A percentile compares a stretch with the other conserved stretches of the same genome.
phyloP scores from a whole-genome alignment of 129 eudicot species.

The Lonicera japonica region DNA sequence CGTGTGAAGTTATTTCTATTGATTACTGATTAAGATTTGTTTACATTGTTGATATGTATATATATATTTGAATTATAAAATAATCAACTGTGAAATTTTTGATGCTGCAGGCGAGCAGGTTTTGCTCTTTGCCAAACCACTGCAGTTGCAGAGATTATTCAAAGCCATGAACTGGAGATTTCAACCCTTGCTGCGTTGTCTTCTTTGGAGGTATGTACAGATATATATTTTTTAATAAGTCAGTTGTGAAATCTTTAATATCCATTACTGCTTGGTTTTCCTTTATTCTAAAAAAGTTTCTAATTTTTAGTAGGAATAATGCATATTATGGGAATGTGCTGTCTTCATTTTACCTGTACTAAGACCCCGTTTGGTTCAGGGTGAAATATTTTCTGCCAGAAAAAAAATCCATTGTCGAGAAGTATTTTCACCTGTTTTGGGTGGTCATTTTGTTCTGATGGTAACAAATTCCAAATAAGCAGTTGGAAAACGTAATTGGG shows the following conservation, averaged over 20 bases:
- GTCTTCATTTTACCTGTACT: no score
- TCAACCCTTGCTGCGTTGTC: slow-evolving; percentile 59
- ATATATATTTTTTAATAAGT: neutral
- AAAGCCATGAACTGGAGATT: slow-evolving; percentile 55
- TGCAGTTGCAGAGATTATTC: slow-evolving; percentile 39
- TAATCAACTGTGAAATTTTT: neutral
- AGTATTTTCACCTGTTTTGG: no score
- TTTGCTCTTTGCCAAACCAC: slow-evolving; percentile 59
- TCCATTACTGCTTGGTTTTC: neutral
- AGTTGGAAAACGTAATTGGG: no score
- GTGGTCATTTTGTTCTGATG: no score
- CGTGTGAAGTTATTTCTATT: no score
- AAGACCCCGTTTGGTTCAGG: no score
- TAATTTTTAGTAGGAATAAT: neutral
- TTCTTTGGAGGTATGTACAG: slow-evolving; percentile 52
- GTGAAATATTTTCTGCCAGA: no score
- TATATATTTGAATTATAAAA: neutral
- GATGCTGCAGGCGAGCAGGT: slow-evolving; percentile 53
- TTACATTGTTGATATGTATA: neutral
- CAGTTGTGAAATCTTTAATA: neutral
- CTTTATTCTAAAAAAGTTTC: neutral
- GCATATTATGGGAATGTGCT: neutral
- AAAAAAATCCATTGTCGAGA: no score
- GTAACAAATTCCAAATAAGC: no score
- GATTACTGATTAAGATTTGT: neutral